Base-by-base conservation (phyloP, 1,284 basidiomycete species). In the Moniliella sp. region DNA sequence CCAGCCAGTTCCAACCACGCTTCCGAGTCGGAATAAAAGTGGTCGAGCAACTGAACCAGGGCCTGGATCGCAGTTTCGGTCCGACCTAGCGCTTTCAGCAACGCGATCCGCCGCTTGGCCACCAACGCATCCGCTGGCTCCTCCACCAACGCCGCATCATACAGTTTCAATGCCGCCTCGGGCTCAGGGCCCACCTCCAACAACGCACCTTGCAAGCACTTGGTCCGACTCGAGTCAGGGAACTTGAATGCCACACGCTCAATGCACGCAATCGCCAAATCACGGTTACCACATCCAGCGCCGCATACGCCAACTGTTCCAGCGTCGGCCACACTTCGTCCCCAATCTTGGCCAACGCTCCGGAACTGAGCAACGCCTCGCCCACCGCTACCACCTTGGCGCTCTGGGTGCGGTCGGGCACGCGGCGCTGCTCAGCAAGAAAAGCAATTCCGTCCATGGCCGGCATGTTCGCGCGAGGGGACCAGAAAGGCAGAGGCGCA, bases 1-100 rank as follows among this genome's bases (percentile, higher is more conserved):
- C 82, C 78, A 0, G 83, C 78, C n/a, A 97, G 71, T 51, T 91
- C 75, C 8, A 82, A 67, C 91, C 88, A 97, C 3, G 72, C 84
- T 45, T 86, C 78, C 0, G 80, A 67, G 50, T 97, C 88, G 16
- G 74, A 73, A 60, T 94, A 94, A 62, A 88, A 84, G 0, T 75
- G 83, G 54, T 94, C 88, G 21, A 94, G 70, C 53, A 82, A 78
- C 18, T 68, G 64, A 12, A 74, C 72, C 4, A 97, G 69, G 41
- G 80, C 73, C 7, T 75, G 68, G 1, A 84, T 74, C 0, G 78
- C 74, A 25, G 68, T 67, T 28, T 38, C 29, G 12, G 27, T 25
- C 18, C 19, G 34, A 8, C 33, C 39, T 7, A 36, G 30, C 3
- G 33, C 27, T 10, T 47, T 50, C 18, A 59, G 35, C 4, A 84